A percentile compares a stretch with the other conserved stretches of the same genome.
phyloP scores from a whole-genome alignment of 2,329 filamentous ascomycete genomes.

The Fusarium praegraminearum region DNA sequence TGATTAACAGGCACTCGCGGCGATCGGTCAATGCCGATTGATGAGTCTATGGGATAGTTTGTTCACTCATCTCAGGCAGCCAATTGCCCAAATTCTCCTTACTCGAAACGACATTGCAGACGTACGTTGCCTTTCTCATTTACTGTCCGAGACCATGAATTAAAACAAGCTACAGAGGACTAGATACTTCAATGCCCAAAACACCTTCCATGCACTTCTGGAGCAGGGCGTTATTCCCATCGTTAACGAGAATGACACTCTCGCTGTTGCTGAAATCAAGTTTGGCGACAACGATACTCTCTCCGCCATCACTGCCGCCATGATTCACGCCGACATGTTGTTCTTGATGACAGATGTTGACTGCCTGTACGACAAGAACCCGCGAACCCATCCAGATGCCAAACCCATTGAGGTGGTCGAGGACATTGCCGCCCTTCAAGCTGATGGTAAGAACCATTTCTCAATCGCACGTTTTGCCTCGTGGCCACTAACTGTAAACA shows the following conservation, averaged over 20 bases:
- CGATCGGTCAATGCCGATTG: conserved; percentile 93
- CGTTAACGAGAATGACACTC: conserved; percentile 98
- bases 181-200: conserved; percentile 96
- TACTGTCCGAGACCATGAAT: neutral
- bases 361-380: conserved; percentile 96
- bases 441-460: conserved; percentile 71
- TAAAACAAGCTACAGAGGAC: conserved; percentile 69
- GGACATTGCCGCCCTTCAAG: conserved; percentile 84
- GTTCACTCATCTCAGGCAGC: conserved; percentile 88
- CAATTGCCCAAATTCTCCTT: conserved; percentile 92
- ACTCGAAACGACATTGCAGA: conserved; percentile 97
- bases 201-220: conserved; percentile 89
- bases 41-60: conserved; percentile 96
- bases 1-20: conserved; percentile 77
- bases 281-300: conserved; percentile 99
- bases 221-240: conserved; percentile 98
- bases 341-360: conserved; percentile 99
- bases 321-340: conserved; percentile 96
- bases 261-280: conserved; percentile 98
- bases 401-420: conserved; percentile 92
- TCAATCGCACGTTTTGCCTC: neutral
- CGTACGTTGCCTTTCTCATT: conserved; percentile 60
- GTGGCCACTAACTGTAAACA: conserved; percentile 50
- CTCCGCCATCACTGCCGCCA: conserved; percentile 94
- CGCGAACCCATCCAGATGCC: conserved; percentile 84